Conservation (phyloP, 495 filamentous ascomycete species). For the Cercophora newfieldiana region DNA sequence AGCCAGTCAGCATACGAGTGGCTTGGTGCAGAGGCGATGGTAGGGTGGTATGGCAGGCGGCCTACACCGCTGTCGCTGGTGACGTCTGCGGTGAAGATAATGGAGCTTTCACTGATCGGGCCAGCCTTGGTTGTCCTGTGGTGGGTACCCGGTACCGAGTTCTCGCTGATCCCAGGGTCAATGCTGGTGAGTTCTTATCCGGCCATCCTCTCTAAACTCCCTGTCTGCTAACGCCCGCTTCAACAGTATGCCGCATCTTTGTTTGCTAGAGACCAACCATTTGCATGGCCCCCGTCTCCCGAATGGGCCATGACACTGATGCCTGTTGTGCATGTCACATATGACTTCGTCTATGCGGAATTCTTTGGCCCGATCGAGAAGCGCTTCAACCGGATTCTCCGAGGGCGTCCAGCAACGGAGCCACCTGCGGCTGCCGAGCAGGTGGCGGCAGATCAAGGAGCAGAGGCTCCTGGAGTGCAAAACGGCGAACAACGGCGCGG, state of each 20-base stretch:
- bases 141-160: conserved; percentile 28
- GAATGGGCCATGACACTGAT: conserved; percentile 68
- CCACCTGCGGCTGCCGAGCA: conserved; percentile 5
- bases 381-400: conserved; percentile 52
- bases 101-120: conserved; percentile 37
- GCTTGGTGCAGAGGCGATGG: background rate
- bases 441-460: background rate
- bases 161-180: conserved; percentile 37
- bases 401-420: conserved; percentile 26
- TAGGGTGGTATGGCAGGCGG: background rate
- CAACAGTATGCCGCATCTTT: conserved; percentile 28
- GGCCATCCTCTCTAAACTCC: no score
- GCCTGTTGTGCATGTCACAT: conserved; percentile 66
- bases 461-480: background rate
- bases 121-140: conserved; percentile 43
- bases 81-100: conserved; percentile 12
- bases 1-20: conserved; percentile 19
- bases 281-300: conserved; percentile 71
- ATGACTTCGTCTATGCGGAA: conserved; percentile 65
- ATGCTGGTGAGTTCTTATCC: conserved; percentile 31
- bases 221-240: background rate
- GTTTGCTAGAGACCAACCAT: conserved; percentile 26
- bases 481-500: conserved; percentile 1
- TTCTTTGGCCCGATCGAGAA: conserved; percentile 62
- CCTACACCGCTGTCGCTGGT: background rate